These are phyloP conservation scores for Phyllosticta citriasiana DNA, from an alignment of 2,329 filamentous ascomycete genomes.

Conservation along the genomic window DNA sequence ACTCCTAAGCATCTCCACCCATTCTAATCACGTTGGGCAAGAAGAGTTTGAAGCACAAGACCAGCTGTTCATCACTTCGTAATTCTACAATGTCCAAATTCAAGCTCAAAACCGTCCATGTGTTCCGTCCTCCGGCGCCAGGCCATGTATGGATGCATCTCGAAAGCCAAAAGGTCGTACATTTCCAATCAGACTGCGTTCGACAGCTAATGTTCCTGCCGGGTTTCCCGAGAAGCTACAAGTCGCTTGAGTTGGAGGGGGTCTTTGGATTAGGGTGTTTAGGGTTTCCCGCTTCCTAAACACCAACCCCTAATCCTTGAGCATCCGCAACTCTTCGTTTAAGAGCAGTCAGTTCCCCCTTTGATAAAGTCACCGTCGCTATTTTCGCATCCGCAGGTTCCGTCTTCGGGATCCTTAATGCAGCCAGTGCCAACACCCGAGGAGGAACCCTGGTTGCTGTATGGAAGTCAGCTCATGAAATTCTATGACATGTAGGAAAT, in stretches of 20 bases:
- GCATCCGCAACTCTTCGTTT: background rate
- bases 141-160: background rate
- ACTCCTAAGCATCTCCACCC: too few species aligned
- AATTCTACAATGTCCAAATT: background rate
- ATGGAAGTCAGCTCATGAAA: too few species aligned
- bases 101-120: background rate
- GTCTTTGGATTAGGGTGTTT: too few species aligned
- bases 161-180: background rate
- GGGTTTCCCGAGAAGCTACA: too few species aligned
- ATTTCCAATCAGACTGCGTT: too few species aligned
- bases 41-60: background rate
- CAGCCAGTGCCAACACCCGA: constrained; percentile 19
- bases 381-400: constrained; percentile 6
- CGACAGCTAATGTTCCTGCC: too few species aligned
- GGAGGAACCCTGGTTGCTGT: constrained; percentile 12
- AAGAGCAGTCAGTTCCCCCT: background rate
- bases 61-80: background rate
- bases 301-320: too few species aligned
- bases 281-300: background rate
- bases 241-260: too few species aligned
- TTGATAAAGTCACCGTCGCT: background rate
- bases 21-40: background rate
- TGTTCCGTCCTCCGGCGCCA: background rate
- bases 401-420: constrained; percentile 17
- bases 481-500: too few species aligned